Conservation (phyloP, 192 early-diverging fungal genomes). For the Linnemannia elongata region DNA sequence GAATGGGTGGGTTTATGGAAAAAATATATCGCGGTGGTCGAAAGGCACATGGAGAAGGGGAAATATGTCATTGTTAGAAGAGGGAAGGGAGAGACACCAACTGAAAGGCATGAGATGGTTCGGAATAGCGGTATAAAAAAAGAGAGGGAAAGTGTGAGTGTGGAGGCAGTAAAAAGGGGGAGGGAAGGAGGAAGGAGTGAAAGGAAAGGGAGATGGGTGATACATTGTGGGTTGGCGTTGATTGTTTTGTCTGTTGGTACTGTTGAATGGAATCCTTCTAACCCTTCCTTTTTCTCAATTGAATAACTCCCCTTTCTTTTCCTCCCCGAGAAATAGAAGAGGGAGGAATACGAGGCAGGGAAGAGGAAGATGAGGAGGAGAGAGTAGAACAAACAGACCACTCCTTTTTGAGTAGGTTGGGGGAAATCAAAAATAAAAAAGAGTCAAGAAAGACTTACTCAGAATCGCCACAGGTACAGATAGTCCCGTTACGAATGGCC, state of each 20-base stretch:
- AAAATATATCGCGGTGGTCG: neutral
- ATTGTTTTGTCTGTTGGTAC: neutral
- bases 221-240: neutral
- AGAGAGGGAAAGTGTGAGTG: neutral
- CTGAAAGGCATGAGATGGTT: neutral
- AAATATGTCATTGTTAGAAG: neutral
- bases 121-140: conserved; percentile 2
- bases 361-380: neutral
- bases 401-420: neutral
- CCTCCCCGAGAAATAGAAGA: neutral
- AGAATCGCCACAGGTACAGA: conserved; percentile 51
- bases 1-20: neutral
- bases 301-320: neutral
- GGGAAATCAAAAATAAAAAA: neutral
- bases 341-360: neutral
- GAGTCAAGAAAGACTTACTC: conserved; percentile 24
- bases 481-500: conserved; percentile 40
- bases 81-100: neutral
- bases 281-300: conserved; percentile 1
- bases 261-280: neutral
- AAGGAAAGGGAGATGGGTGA: neutral
- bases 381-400: neutral
- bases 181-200: neutral
- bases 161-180: neutral
- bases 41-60: neutral